Evolutionary conservation across 176 grass and related monocot species (phyloP).

Genomic region (Triticum timopheevii): DNA sequence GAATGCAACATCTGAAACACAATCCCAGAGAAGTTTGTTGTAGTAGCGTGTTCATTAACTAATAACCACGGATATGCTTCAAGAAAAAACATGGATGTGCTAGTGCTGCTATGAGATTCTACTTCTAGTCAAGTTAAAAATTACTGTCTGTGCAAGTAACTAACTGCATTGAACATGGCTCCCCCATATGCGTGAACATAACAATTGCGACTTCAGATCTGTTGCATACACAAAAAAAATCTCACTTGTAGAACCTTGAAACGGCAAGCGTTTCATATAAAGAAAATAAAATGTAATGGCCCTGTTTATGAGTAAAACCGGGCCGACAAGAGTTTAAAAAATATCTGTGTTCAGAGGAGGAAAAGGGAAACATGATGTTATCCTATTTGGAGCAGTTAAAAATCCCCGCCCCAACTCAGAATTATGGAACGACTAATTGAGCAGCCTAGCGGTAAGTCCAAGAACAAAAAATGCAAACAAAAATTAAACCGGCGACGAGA

Average conservation of each 20-base stretch:
- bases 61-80: not conserved
- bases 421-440: not conserved
- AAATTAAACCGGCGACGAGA: constrained; percentile 2
- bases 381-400: not conserved
- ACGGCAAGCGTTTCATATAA: no score
- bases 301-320: not conserved
- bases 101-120: not conserved
- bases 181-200: not conserved
- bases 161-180: not conserved
- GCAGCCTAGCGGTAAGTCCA: not conserved
- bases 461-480: not conserved
- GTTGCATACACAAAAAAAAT: no score
- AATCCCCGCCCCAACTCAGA: not conserved
- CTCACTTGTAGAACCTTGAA: no score
- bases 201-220: not conserved
- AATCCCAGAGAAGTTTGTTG: not conserved
- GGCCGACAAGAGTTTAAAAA: not conserved
- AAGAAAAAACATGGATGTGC: not conserved
- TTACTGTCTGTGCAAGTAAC: not conserved
- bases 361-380: not conserved
- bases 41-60: not conserved
- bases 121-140: not conserved
- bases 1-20: not conserved
- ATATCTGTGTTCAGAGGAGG: not conserved
- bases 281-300: no score